Evolutionary conservation across 352 stramenopile genomes (phyloP).

Genomic region (Phytophthora litchii): DNA sequence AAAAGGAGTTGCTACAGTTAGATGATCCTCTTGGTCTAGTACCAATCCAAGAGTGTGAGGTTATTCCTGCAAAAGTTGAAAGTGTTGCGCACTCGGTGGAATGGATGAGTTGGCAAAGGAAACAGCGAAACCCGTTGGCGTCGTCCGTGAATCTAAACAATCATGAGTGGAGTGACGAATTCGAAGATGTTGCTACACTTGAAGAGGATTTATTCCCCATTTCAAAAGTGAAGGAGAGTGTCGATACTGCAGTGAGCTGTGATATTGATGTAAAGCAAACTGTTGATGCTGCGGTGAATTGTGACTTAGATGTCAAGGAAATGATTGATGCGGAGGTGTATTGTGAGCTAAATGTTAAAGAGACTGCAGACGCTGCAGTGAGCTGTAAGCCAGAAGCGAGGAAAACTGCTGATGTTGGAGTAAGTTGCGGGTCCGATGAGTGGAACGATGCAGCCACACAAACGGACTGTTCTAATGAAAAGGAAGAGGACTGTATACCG

Average conservation of each 20-base stretch:
- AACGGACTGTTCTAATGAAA: slow-evolving; percentile 14
- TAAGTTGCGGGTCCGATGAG: slow-evolving; percentile 15
- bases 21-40: slow-evolving; percentile 2
- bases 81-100: slow-evolving; percentile 26
- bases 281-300: slow-evolving; percentile 6
- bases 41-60: background rate
- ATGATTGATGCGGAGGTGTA: slow-evolving; percentile 13
- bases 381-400: slow-evolving; percentile 7
- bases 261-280: slow-evolving; percentile 1
- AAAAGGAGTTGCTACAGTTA: slow-evolving; percentile 18
- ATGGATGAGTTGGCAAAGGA: slow-evolving; percentile 10
- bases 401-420: slow-evolving; percentile 9
- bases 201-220: background rate
- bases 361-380: slow-evolving; percentile 12
- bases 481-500: background rate
- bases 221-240: slow-evolving; percentile 8
- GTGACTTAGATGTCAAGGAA: slow-evolving; percentile 5
- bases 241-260: slow-evolving; percentile 19
- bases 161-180: slow-evolving; percentile 1
- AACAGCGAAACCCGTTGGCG: slow-evolving; percentile 31
- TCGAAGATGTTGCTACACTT: slow-evolving; percentile 4
- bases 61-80: slow-evolving; percentile 1
- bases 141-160: slow-evolving; percentile 36
- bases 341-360: slow-evolving; percentile 7
- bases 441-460: slow-evolving; percentile 16